phyloP scores from a whole-genome alignment of 257 asterid species.

The Scutellaria baicalensis region DNA sequence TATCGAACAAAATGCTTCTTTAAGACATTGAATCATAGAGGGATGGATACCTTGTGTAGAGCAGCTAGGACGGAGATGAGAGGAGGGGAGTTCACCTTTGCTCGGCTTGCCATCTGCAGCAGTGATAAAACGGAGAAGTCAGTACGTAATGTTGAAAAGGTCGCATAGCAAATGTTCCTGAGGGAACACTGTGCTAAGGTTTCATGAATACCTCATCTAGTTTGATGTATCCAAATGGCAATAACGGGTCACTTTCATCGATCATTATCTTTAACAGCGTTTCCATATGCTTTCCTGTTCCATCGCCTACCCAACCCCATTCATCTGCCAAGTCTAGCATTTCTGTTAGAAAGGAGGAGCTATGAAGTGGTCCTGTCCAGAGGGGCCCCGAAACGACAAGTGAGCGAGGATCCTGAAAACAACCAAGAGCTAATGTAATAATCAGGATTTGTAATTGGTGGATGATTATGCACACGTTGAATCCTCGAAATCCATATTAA shows the following conservation, averaged over 20 bases:
- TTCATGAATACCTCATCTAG: conserved; percentile 59
- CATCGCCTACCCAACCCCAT: conserved; percentile 83
- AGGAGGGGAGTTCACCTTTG: conserved; percentile 67
- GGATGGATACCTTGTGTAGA: conserved; percentile 45
- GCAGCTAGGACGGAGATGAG: conserved; percentile 33
- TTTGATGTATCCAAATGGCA: conserved; percentile 81
- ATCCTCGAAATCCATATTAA: background rate
- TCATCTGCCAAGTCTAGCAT: conserved; percentile 64
- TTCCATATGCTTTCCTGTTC: conserved; percentile 53
- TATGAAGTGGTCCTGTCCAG: conserved; percentile 95
- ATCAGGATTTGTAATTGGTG: background rate
- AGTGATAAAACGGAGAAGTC: background rate
- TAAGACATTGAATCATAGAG: too few relatives aligned
- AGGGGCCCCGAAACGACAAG: conserved; percentile 87
- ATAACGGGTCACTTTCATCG: conserved; percentile 69
- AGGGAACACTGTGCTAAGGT: background rate
- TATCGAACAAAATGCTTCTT: too few relatives aligned
- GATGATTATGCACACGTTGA: background rate
- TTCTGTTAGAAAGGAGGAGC: conserved; percentile 39
- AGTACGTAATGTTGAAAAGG: background rate
- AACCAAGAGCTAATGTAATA: background rate
- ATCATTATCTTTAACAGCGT: conserved; percentile 59
- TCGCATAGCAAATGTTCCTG: background rate
- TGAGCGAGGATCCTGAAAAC: conserved; percentile 56
- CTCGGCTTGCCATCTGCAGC: conserved; percentile 76